Evolutionary conservation across 768 basidiomycete genomes (phyloP).

Genomic region (Mycena metata): DNA sequence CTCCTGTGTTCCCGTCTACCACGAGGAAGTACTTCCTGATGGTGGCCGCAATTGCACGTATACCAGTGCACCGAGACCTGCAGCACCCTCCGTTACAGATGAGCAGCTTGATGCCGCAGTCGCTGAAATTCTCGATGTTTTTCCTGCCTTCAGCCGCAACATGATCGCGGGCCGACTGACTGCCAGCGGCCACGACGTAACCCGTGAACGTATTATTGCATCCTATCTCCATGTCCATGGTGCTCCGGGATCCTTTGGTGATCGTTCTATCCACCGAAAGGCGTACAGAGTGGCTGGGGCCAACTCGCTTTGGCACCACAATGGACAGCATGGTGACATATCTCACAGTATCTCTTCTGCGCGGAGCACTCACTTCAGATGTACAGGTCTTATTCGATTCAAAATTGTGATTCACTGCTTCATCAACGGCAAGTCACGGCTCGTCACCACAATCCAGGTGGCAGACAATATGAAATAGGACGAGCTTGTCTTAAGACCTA

Average conservation of each 20-base stretch:
- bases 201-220: constrained; percentile 33
- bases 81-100: constrained; percentile 40
- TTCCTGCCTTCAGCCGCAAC: constrained; percentile 43
- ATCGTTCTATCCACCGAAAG: constrained; percentile 41
- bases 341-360: neutral
- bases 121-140: constrained; percentile 38
- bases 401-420: constrained; percentile 51
- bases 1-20: constrained; percentile 23
- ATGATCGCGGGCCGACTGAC: constrained; percentile 44
- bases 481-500: too few species aligned
- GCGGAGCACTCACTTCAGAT: neutral
- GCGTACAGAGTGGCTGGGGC: constrained; percentile 51
- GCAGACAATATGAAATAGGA: too few species aligned
- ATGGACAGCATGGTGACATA: constrained; percentile 51
- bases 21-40: neutral
- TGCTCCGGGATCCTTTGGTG: constrained; percentile 41
- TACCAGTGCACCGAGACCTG: neutral
- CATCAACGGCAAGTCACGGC: constrained; percentile 57
- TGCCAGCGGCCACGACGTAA: constrained; percentile 39
- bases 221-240: constrained; percentile 41
- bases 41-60: constrained; percentile 1
- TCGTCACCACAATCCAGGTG: constrained; percentile 51
- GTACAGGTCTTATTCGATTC: constrained; percentile 43
- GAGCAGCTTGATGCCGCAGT: constrained; percentile 41
- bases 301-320: constrained; percentile 56